Evolutionary conservation across 495 filamentous ascomycete genomes (phyloP), one percentile per base, ranked within the genome.

Genomic region (Platismatia glauca): DNA sequence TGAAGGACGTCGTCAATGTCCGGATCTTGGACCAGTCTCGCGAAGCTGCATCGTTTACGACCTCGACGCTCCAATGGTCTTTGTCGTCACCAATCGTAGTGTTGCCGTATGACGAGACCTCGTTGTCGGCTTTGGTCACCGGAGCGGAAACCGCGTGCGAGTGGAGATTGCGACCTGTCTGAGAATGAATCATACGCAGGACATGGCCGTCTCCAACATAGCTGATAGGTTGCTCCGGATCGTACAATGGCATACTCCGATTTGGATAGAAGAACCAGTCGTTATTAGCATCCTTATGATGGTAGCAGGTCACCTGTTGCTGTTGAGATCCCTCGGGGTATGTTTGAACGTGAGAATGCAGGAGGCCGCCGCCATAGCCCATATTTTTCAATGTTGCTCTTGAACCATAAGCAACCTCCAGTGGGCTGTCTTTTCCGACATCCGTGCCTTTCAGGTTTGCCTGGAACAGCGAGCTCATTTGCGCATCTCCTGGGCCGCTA

Each of bases 221-320:
- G 63, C 84, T 83, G 55, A 91, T 77, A 12, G 80, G 78, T 38
- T 79, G 84, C 37, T 88, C 84, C 4, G 83, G 73, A 68, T 90
- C 81, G 69, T 84, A 95, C n/a, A 89, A 86, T 5, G 80, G 72
- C 39, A 93, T 81, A 37, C 78, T 67, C 48, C 94, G 88, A 76
- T 91, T 94, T 22, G 94, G 95, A 71, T 96, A 96, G 72, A 98
- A 95, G 74, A 92, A 97, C 94, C 94, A 98, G 75, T 98, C 95
- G 70, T 98, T 98, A 79, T 98, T 98, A 68, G 94, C 84, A 82
- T 98, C 94, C 72, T 98, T 98, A 79, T 98, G 94, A 74, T 98
- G 94, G 72, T 98, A 98, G 77, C 94, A 98, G 37, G 94, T 98
- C 59, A 98, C 88, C 74, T 98, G 94, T 70, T 98, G 95, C 74